Percentiles rank a stretch among this genome's conserved stretches.
phyloP scores from a whole-genome alignment of 2,329 filamentous ascomycete species.

The Neurospora crassa region DNA sequence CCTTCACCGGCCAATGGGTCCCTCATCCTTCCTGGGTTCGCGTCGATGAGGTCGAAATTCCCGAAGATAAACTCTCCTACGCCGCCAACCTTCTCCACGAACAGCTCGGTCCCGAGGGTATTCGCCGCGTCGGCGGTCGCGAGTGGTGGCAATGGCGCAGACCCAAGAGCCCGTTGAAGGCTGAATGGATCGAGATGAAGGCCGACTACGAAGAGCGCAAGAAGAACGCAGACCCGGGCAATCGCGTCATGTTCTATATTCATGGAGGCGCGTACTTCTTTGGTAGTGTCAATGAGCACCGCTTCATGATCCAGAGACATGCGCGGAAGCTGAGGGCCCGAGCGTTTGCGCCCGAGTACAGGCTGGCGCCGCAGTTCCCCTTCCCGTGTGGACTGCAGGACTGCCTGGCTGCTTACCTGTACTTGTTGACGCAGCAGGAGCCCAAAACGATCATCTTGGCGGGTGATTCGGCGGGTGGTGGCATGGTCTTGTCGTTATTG shows the following conservation, averaged over 20 bases:
- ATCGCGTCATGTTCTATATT: constrained; percentile 83
- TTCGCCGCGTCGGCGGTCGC: constrained; percentile 66
- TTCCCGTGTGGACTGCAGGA: constrained; percentile 92
- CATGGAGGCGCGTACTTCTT: constrained; percentile 96
- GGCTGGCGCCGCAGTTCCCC: constrained; percentile 85
- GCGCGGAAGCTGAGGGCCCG: constrained; percentile 87
- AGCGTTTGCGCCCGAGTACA: constrained; percentile 78
- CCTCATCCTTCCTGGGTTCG: constrained; percentile 84
- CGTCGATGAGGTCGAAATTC: constrained; percentile 58
- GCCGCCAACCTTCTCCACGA: constrained; percentile 59
- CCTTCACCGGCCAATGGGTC: constrained; percentile 86
- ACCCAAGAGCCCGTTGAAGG: constrained; percentile 55
- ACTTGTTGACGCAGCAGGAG: constrained; percentile 66
- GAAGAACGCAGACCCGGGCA: constrained; percentile 47
- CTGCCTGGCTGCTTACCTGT: constrained; percentile 79
- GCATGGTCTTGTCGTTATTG: constrained; percentile 75
- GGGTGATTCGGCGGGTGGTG: constrained; percentile 88
- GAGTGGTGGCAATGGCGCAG: constrained; percentile 87
- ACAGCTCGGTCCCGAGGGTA: constrained; percentile 70
- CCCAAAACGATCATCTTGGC: constrained; percentile 77
- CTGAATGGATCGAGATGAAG: constrained; percentile 96
- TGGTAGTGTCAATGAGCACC: constrained; percentile 88
- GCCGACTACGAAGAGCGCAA: constrained; percentile 67
- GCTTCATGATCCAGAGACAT: constrained; percentile 96
- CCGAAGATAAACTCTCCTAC: constrained; percentile 50